These are phyloP conservation scores for Termitomyces sp. DNA, from an alignment of 768 basidiomycete species.

Conservation along the genomic window DNA sequence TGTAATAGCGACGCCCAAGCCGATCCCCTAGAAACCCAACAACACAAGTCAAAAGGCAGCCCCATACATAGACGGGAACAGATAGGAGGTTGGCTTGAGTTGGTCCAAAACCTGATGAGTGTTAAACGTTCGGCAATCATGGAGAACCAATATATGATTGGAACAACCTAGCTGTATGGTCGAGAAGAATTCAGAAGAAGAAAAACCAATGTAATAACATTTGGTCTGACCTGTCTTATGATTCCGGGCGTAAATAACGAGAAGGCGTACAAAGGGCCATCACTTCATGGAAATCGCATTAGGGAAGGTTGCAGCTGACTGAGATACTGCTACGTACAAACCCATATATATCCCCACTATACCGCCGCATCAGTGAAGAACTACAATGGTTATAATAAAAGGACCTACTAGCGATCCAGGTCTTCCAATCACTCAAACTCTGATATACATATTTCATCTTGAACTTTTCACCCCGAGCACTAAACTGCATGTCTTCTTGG, in stretches of 20 bases:
- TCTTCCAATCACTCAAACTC: constrained; percentile 67
- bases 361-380: background rate
- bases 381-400: background rate
- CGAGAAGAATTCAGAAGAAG: background rate
- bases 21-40: constrained; percentile 62
- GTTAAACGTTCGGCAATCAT: background rate
- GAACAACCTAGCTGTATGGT: constrained; percentile 27
- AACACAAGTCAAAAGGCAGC: constrained; percentile 57
- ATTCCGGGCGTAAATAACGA: constrained; percentile 50
- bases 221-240: constrained; percentile 43
- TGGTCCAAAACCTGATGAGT: constrained; percentile 45
- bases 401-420: constrained; percentile 57
- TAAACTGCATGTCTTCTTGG: constrained; percentile 58
- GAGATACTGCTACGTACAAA: constrained; percentile 34
- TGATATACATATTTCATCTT: constrained; percentile 50
- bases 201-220: background rate
- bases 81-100: constrained; percentile 69
- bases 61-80: constrained; percentile 74
- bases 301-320: background rate
- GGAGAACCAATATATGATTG: background rate
- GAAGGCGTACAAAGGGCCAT: constrained; percentile 50
- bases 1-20: constrained; percentile 45
- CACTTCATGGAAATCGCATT: constrained; percentile 22
- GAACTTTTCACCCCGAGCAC: constrained; percentile 57
- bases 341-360: constrained; percentile 70